phyloP scores from a whole-genome alignment of 2,329 filamentous ascomycete species.

The Gaeumannomyces tritici region DNA sequence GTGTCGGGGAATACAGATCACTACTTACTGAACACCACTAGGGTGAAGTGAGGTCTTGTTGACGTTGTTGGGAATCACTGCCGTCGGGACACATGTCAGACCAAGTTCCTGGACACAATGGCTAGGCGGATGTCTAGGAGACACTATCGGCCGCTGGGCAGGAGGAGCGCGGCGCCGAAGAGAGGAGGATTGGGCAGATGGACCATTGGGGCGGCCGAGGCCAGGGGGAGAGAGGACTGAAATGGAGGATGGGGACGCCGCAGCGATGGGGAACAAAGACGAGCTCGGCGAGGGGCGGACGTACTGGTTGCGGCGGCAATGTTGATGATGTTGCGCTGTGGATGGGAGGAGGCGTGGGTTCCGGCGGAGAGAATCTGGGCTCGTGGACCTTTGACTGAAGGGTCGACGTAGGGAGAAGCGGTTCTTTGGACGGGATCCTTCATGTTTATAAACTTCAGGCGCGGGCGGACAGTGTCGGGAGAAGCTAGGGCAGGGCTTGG shows the following conservation, averaged over 20 bases:
- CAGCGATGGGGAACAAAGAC: neutral
- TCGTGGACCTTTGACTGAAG: slow-evolving; percentile 31
- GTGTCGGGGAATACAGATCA: slow-evolving; percentile 5
- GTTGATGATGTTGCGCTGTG: neutral
- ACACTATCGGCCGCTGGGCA: neutral
- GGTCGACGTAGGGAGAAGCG: slow-evolving; percentile 34
- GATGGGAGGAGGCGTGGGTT: slow-evolving; percentile 10
- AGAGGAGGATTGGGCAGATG: slow-evolving; percentile 10
- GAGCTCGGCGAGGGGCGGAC: slow-evolving; percentile 12
- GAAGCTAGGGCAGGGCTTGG: slow-evolving; percentile 3
- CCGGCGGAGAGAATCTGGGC: slow-evolving; percentile 28
- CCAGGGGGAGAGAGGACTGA: neutral
- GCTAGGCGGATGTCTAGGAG: neutral
- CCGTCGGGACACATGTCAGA: slow-evolving; percentile 6
- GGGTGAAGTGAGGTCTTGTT: slow-evolving; percentile 94
- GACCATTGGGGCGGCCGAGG: slow-evolving; percentile 8
- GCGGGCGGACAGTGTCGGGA: slow-evolving; percentile 3
- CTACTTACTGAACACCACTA: slow-evolving; percentile 74
- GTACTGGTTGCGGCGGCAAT: slow-evolving; percentile 16
- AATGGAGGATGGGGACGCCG: neutral
- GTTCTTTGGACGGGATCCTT: slow-evolving; percentile 31
- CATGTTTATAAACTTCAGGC: slow-evolving; percentile 15
- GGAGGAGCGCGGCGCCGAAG: neutral
- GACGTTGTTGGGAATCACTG: slow-evolving; percentile 52
- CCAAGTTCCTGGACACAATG: neutral